These are phyloP conservation scores for Rubia peregrina DNA, from an alignment of 305 asterid genomes.

Conservation along the genomic window DNA sequence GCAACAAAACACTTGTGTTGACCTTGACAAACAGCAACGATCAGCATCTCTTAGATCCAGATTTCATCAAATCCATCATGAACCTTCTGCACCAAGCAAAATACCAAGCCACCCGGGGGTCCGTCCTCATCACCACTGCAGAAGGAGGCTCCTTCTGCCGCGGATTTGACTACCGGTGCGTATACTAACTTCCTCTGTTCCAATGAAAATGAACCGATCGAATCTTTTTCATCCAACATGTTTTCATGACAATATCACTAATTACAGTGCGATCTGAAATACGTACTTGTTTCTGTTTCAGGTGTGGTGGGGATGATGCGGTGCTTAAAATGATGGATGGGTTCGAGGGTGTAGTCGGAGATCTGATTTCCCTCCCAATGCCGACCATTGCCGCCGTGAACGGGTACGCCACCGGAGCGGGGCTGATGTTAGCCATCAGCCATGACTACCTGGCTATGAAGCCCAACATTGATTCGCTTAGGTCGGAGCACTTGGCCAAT, in stretches of 20 bases:
- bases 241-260: too few species aligned
- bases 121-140: slow-evolving; percentile 3
- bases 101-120: background rate
- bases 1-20: background rate
- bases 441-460: slow-evolving; percentile 10
- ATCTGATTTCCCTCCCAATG: slow-evolving; percentile 8
- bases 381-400: slow-evolving; percentile 15
- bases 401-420: slow-evolving; percentile 9
- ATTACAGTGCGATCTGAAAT: too few species aligned
- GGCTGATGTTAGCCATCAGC: slow-evolving; percentile 13
- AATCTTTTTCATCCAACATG: too few species aligned
- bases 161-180: background rate
- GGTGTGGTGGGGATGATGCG: background rate
- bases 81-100: background rate
- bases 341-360: background rate
- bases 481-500: background rate
- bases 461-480: background rate
- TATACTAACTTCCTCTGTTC: too few species aligned
- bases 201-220: too few species aligned
- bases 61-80: background rate
- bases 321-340: background rate
- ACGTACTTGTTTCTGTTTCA: too few species aligned
- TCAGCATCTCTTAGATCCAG: slow-evolving; percentile 3
- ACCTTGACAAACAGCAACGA: background rate
- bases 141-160: background rate